Percentiles rank a stretch among this genome's conserved stretches.
Conservation (phyloP, 2,329 filamentous ascomycete species). For the Aspergillus sclerotialis region DNA sequence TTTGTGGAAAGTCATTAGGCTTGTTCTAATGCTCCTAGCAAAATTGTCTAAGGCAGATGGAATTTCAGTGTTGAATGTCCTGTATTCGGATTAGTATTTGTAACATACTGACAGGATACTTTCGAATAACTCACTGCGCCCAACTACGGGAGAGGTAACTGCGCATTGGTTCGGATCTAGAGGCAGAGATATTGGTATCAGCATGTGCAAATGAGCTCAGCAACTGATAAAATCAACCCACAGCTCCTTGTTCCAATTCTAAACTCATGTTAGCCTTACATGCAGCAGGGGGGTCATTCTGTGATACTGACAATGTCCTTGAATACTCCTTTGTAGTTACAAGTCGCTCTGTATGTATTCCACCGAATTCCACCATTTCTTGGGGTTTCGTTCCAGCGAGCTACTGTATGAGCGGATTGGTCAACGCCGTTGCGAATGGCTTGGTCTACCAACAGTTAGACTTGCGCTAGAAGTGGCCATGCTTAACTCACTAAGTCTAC, state of each 20-base stretch:
- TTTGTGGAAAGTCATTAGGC: slow-evolving; percentile 1
- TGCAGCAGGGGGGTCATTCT: background rate
- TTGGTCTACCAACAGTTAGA: no score
- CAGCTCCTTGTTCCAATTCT: slow-evolving; percentile 26
- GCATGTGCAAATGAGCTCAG: background rate
- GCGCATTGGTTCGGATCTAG: slow-evolving; percentile 15
- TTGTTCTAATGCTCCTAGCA: no score
- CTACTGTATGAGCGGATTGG: slow-evolving; percentile 26
- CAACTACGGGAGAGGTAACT: no score
- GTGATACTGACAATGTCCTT: background rate
- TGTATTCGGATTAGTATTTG: no score
- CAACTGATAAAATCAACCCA: slow-evolving; percentile 7
- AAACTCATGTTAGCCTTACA: slow-evolving; percentile 23
- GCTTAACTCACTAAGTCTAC: slow-evolving; percentile 4
- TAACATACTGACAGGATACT: no score
- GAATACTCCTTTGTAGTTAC: slow-evolving; percentile 44
- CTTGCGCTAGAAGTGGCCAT: no score
- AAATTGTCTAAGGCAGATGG: no score
- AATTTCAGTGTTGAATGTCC: no score
- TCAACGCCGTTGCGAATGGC: no score
- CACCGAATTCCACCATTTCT: slow-evolving; percentile 43
- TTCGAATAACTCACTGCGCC: no score
- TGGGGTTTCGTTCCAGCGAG: slow-evolving; percentile 34
- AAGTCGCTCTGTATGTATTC: slow-evolving; percentile 52
- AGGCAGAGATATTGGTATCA: slow-evolving; percentile 5